A percentile compares a stretch with the other conserved stretches of the same genome.
phyloP scores from a whole-genome alignment of 805 yeast species.

The Myxozyma nipponensis region DNA sequence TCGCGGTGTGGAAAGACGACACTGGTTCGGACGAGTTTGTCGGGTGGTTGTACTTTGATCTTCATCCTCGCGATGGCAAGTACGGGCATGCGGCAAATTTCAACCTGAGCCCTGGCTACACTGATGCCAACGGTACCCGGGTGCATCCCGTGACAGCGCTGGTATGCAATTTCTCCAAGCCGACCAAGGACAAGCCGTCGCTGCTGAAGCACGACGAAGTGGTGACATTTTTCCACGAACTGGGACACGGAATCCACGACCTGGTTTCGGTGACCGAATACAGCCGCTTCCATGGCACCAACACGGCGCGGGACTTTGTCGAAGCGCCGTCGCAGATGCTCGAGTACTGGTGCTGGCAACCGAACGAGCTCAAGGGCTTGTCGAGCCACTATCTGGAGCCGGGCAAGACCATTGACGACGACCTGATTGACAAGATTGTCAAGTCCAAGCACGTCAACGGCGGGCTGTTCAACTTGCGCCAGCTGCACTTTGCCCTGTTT shows the following conservation, averaged over 20 bases:
- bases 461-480: constrained; percentile 67
- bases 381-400: constrained; percentile 62
- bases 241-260: constrained; percentile 86
- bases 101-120: constrained; percentile 58
- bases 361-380: constrained; percentile 51
- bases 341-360: constrained; percentile 85
- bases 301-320: constrained; percentile 80
- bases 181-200: constrained; percentile 64
- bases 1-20: constrained; percentile 66
- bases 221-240: constrained; percentile 81
- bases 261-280: constrained; percentile 62
- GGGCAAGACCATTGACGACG: constrained; percentile 55
- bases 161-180: constrained; percentile 81
- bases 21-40: constrained; percentile 53
- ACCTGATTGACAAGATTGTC: constrained; percentile 54
- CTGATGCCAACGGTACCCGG: constrained; percentile 46
- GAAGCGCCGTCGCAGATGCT: constrained; percentile 90
- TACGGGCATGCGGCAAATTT: constrained; percentile 89
- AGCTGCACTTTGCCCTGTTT: constrained; percentile 71
- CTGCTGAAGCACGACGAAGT: constrained; percentile 74
- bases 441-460: constrained; percentile 71
- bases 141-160: constrained; percentile 68
- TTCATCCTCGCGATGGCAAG: constrained; percentile 83
- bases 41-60: constrained; percentile 76
- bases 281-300: constrained; percentile 70